phyloP scores from a whole-genome alignment of 1,139 yeast genomes.

The Magnusiomyces suaveolens region DNA sequence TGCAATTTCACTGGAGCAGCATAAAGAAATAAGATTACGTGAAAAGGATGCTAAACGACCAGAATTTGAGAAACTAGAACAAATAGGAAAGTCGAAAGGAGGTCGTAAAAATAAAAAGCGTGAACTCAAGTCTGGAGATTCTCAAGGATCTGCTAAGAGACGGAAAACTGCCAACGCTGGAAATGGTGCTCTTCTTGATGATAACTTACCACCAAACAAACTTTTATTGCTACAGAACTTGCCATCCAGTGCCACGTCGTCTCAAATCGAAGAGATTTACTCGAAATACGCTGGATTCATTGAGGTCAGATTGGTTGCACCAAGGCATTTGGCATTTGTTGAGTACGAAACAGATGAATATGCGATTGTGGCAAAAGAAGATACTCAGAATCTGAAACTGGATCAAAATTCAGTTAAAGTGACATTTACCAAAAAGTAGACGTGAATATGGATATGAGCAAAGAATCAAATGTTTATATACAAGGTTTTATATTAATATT shows the following conservation, averaged over 20 bases:
- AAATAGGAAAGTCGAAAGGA: slow-evolving; percentile 12
- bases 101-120: slow-evolving; percentile 10
- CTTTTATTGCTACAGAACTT: slow-evolving; percentile 60
- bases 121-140: slow-evolving; percentile 18
- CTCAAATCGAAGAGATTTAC: slow-evolving; percentile 40
- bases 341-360: slow-evolving; percentile 55
- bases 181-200: slow-evolving; percentile 18
- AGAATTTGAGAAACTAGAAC: slow-evolving; percentile 13
- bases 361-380: slow-evolving; percentile 40
- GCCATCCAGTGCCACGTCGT: slow-evolving; percentile 40
- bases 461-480: not conserved
- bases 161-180: slow-evolving; percentile 17
- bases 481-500: not conserved
- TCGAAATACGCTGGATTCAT: slow-evolving; percentile 47
- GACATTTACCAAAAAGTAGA: slow-evolving; percentile 44
- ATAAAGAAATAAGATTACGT: slow-evolving; percentile 28
- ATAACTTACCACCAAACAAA: slow-evolving; percentile 54
- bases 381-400: slow-evolving; percentile 33
- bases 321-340: slow-evolving; percentile 66
- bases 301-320: slow-evolving; percentile 56
- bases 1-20: slow-evolving; percentile 26
- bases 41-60: slow-evolving; percentile 21
- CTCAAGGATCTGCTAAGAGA: slow-evolving; percentile 24
- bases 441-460: not conserved
- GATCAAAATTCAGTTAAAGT: slow-evolving; percentile 34